A percentile compares a stretch with the other conserved stretches of the same genome.
These are phyloP conservation scores for Dissophora globulifera DNA, from an alignment of 192 early-diverging fungal genomes.

Conservation along the genomic window DNA sequence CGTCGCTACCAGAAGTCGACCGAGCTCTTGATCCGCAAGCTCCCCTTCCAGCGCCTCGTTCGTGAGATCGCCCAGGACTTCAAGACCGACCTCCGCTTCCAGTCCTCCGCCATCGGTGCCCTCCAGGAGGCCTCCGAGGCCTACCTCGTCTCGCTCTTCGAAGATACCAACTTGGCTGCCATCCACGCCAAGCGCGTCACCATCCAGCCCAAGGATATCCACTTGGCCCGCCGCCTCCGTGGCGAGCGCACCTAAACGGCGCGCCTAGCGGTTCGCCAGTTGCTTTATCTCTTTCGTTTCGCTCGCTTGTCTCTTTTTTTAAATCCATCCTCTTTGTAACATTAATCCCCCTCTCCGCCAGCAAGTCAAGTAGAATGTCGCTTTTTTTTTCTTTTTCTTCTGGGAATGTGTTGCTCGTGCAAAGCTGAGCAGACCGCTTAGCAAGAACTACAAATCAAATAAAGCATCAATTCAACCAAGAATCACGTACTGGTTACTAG, in stretches of 20 bases:
- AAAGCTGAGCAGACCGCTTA: background rate
- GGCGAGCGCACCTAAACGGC: constrained; percentile 83
- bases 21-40: constrained; percentile 92
- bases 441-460: background rate
- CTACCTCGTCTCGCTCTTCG: constrained; percentile 90
- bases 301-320: constrained; percentile 34
- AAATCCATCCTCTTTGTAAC: constrained; percentile 40
- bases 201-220: constrained; percentile 99
- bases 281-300: background rate
- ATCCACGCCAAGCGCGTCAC: constrained; percentile 99
- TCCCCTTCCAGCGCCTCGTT: constrained; percentile 95
- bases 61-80: constrained; percentile 99
- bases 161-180: constrained; percentile 99
- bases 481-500: no score
- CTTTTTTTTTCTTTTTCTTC: constrained; percentile 12
- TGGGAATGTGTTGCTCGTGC: background rate
- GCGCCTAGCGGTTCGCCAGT: background rate
- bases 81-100: constrained; percentile 99
- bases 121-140: constrained; percentile 74
- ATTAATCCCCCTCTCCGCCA: constrained; percentile 38
- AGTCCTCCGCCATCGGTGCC: constrained; percentile 95
- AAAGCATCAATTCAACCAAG: background rate
- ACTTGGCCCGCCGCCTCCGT: constrained; percentile 96
- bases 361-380: constrained; percentile 11
- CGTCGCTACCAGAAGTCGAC: constrained; percentile 97